These are phyloP conservation scores for Bremia lactucae DNA, from an alignment of 352 stramenopile species.

Conservation along the genomic window DNA sequence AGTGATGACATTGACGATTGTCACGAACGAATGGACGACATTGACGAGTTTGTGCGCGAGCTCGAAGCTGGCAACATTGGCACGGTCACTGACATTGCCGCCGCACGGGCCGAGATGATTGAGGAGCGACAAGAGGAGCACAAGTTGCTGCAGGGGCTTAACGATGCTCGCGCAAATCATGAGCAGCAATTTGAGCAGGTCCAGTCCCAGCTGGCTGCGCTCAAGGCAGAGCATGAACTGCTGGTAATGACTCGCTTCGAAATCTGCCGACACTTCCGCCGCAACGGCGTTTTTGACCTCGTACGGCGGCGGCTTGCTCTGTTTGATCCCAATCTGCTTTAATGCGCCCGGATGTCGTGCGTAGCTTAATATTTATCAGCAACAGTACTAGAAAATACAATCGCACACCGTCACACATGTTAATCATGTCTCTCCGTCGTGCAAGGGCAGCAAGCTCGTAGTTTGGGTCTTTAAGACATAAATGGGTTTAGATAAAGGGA, in stretches of 20 bases:
- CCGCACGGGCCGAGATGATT: constrained; percentile 22
- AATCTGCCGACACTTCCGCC: constrained; percentile 32
- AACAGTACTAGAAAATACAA: constrained; percentile 25
- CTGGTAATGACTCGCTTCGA: constrained; percentile 23
- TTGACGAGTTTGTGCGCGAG: constrained; percentile 32
- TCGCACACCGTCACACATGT: constrained; percentile 5
- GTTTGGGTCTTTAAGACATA: too few species aligned
- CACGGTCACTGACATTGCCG: constrained; percentile 22
- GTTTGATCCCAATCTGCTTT: constrained; percentile 26
- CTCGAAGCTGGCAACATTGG: constrained; percentile 20
- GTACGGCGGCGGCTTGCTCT: constrained; percentile 25
- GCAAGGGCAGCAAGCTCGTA: too few species aligned
- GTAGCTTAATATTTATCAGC: constrained; percentile 27
- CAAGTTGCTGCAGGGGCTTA: constrained; percentile 26
- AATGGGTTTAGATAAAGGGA: too few species aligned
- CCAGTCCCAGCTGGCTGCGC: constrained; percentile 11
- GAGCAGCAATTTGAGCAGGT: constrained; percentile 24
- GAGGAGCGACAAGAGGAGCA: constrained; percentile 33
- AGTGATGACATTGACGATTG: constrained; percentile 35
- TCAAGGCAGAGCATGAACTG: constrained; percentile 22
- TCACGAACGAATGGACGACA: constrained; percentile 30
- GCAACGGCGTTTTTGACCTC: constrained; percentile 32
- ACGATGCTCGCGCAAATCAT: constrained; percentile 21
- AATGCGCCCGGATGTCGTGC: not conserved
- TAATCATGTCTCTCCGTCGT: constrained; percentile 1